A percentile compares a stretch with the other conserved stretches of the same genome.
These are phyloP conservation scores for Chaetomium sp. DNA, from an alignment of 2,329 filamentous ascomycete genomes.

Conservation along the genomic window DNA sequence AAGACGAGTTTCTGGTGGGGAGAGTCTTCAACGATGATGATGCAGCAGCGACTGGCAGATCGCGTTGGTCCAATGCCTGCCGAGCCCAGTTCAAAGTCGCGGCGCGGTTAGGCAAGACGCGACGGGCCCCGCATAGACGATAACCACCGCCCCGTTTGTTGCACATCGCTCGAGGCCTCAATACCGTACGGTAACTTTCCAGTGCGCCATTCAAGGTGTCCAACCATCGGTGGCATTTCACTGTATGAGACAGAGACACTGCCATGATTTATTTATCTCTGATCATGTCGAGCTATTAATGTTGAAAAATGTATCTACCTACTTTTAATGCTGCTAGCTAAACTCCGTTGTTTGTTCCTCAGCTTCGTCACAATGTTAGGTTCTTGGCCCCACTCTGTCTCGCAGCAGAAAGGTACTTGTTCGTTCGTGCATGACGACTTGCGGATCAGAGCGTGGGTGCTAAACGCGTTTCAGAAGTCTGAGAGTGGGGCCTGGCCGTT, in stretches of 20 bases:
- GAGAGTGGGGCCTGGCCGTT: constrained; percentile 4
- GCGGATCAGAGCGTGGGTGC: constrained; percentile 6
- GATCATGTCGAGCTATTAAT: background rate
- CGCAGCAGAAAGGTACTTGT: background rate
- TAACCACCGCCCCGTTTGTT: constrained; percentile 7
- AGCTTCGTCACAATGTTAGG: background rate
- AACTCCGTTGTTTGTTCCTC: background rate
- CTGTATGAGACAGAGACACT: background rate
- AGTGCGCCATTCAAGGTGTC: no score
- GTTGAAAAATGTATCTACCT: background rate
- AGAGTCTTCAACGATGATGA: constrained; percentile 12
- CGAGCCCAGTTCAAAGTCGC: constrained; percentile 11
- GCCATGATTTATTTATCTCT: background rate
- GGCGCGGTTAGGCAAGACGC: constrained; percentile 17
- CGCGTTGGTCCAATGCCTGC: constrained; percentile 15
- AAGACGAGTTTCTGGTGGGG: background rate
- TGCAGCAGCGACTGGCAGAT: constrained; percentile 8
- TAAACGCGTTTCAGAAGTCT: constrained; percentile 17
- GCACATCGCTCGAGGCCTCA: background rate
- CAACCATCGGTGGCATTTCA: no score
- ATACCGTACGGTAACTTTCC: background rate
- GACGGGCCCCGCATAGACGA: constrained; percentile 12
- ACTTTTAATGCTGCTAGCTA: background rate
- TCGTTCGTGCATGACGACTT: constrained; percentile 6
- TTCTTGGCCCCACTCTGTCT: background rate